phyloP scores from a whole-genome alignment of 1,284 basidiomycete genomes.

The Ganoderma boninense region DNA sequence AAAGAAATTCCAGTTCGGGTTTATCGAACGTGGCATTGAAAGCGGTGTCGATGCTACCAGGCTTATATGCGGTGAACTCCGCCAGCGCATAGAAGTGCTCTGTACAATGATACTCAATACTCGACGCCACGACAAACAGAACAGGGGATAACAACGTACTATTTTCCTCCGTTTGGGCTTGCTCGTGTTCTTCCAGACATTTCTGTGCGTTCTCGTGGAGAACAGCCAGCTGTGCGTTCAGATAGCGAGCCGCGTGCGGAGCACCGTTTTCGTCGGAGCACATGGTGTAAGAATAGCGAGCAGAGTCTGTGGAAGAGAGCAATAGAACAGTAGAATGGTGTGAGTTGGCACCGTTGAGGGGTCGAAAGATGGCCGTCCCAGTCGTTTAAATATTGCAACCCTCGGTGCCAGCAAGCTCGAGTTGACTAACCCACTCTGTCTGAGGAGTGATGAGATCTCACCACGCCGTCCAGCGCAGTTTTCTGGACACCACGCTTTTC shows the following conservation, averaged over 20 bases:
- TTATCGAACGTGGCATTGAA: conserved; percentile 36
- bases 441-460: background rate
- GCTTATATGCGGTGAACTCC: conserved; percentile 18
- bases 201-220: conserved; percentile 5
- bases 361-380: background rate
- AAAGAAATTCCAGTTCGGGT: conserved; percentile 38
- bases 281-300: conserved; percentile 29
- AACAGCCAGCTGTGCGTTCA: conserved; percentile 19
- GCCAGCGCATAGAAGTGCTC: conserved; percentile 30
- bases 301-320: background rate
- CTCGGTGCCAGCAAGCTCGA: background rate
- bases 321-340: background rate
- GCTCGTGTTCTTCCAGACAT: conserved; percentile 38
- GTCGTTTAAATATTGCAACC: background rate
- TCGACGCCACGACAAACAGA: background rate
- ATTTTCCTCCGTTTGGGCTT: conserved; percentile 20
- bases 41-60: conserved; percentile 4
- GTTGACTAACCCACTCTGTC: background rate
- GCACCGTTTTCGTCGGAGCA: conserved; percentile 43
- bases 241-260: conserved; percentile 39
- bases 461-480: conserved; percentile 1
- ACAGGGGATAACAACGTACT: conserved; percentile 8
- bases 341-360: background rate
- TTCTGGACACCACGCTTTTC: conserved; percentile 6
- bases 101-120: background rate